Evolutionary conservation across 1,139 yeast species (phyloP), one percentile per base, ranked within the genome.

Genomic region (Geotrichum macrosporum): DNA sequence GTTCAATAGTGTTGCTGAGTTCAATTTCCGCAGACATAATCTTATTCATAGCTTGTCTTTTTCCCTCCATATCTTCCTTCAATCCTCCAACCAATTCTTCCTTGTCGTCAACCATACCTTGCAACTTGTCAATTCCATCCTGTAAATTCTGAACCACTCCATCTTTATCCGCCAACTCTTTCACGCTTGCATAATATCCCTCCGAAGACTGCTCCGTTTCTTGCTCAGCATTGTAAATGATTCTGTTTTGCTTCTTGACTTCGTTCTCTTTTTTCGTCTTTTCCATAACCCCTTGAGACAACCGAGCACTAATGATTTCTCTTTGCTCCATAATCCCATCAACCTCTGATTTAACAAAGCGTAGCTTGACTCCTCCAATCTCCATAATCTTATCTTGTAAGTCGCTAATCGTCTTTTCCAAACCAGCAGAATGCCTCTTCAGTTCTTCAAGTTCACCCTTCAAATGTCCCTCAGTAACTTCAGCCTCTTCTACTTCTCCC

Each of bases 331-430:
- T 72, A 33, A 84, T 71, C 1, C 94, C 83, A 57, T 81, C 92
- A 10, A 92, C 96, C 58, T 80, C 84, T 1, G 94, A 77, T 55
- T 80, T 84, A 59, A 88, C 96, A 53, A 84, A 66, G 48, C 89
- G 80, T 54, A 92, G 72, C 53, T 81, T 81, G 10, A 85, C 82
- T 54, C 99, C 99, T 46, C 99, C 98, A 46, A 88, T 84, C 50
- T 84, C 83, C 85, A 89, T 79, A 31, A 94, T 86, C 60, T 81
- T 75, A 49, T 81, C 86, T 57, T 87, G 89, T 5, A 88, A 67
- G 0, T 58, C 71, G 12, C 73, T 71, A 37, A 89, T 84, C 49
- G 75, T 73, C 6, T 66, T 59, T 53, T 84, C 89, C 20, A 81
- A 67, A 18, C 75, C 80, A 32, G 70, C 65, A 59, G 88, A 79